Evolutionary conservation across 495 filamentous ascomycete genomes (phyloP).

Genomic region (Lasiosphaeria ovina): DNA sequence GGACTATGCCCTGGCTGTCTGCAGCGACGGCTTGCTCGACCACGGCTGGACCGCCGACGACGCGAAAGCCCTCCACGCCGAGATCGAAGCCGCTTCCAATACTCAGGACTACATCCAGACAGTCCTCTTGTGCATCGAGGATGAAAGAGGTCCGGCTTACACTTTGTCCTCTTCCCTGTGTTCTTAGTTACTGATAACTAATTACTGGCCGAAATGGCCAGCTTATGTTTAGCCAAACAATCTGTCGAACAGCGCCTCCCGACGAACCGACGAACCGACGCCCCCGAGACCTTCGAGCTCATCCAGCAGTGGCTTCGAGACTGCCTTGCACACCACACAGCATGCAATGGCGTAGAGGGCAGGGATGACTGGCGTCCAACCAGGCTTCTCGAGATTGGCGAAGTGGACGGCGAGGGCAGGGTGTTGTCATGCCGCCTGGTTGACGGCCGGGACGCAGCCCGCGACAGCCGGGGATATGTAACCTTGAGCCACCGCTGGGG

Average conservation of each 20-base stretch:
- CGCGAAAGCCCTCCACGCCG: too few relatives aligned
- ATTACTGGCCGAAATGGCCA: background rate
- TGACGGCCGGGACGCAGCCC: background rate
- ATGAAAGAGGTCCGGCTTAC: background rate
- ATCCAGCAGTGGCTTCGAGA: background rate
- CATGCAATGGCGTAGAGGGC: background rate
- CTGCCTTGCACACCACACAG: background rate
- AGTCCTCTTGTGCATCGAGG: background rate
- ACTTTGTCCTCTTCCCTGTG: too few relatives aligned
- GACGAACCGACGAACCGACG: background rate
- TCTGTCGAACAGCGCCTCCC: background rate
- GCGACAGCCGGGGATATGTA: background rate
- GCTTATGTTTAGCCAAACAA: background rate
- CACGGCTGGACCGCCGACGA: background rate
- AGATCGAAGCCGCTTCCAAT: too few relatives aligned
- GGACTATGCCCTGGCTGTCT: background rate
- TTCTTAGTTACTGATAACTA: too few relatives aligned
- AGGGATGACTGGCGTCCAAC: background rate
- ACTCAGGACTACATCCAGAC: background rate
- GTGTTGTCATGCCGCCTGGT: background rate
- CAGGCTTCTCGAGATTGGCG: background rate
- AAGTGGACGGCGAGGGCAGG: background rate
- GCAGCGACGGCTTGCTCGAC: background rate
- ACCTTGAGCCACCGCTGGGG: slow-evolving; percentile 5
- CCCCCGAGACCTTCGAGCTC: background rate